phyloP scores from a whole-genome alignment of 2,329 filamentous ascomycete genomes.

The Scytalidium sp. region DNA sequence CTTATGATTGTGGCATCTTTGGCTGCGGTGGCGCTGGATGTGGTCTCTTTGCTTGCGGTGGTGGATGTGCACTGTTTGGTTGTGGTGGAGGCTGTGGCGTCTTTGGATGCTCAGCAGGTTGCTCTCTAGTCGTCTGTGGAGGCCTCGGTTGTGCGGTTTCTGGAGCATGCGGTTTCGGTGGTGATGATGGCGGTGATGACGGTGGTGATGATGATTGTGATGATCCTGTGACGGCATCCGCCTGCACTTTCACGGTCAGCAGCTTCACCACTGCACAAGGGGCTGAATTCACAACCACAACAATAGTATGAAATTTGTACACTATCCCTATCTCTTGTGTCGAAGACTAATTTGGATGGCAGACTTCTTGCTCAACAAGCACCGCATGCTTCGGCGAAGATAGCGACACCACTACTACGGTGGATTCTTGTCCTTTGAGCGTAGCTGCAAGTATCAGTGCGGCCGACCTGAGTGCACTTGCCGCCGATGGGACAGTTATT shows the following conservation, averaged over 20 bases:
- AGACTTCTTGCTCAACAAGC: no score
- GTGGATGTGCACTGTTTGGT: background rate
- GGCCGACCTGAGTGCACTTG: background rate
- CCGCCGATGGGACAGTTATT: background rate
- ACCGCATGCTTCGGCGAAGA: no score
- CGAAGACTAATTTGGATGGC: no score
- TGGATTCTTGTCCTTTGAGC: slow-evolving; percentile 3
- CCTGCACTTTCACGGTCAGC: background rate
- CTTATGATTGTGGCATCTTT: background rate
- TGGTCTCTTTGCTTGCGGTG: background rate
- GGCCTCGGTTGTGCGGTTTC: background rate
- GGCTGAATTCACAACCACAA: no score
- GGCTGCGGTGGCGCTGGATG: background rate
- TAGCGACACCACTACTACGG: slow-evolving; percentile 1
- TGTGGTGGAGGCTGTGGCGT: slow-evolving; percentile 1
- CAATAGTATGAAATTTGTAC: no score
- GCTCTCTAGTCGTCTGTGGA: background rate
- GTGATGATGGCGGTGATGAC: background rate
- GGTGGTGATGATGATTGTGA: background rate
- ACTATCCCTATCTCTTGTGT: no score
- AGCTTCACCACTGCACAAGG: no score
- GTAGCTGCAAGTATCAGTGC: slow-evolving; percentile 4
- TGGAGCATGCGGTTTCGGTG: background rate
- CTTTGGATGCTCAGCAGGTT: background rate
- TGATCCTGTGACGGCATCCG: background rate